Percentiles rank a stretch among this genome's conserved stretches.
phyloP scores from a whole-genome alignment of 495 filamentous ascomycete genomes.

The Aspergillus biplanus region DNA sequence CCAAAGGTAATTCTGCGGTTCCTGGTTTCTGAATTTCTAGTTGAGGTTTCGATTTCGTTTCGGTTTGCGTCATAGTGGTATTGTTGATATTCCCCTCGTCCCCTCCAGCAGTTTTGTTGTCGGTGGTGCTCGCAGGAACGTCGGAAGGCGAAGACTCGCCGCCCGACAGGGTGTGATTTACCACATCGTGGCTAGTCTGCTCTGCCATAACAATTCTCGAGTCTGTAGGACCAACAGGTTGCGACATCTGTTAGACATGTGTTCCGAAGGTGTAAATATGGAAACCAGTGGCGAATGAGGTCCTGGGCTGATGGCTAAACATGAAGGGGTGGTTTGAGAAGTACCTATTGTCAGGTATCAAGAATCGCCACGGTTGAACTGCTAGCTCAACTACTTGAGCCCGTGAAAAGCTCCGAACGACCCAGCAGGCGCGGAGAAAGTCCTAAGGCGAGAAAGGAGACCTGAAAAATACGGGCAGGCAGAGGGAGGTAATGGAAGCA shows the following conservation, averaged over 20 bases:
- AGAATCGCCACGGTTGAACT: slow-evolving; percentile 54
- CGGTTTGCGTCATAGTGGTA: slow-evolving; percentile 38
- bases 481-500: slow-evolving; percentile 28
- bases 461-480: slow-evolving; percentile 26
- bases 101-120: slow-evolving; percentile 57
- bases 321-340: slow-evolving; percentile 26
- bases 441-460: slow-evolving; percentile 28
- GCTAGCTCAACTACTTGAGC: slow-evolving; percentile 46
- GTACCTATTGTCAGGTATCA: slow-evolving; percentile 58
- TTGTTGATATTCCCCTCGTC: slow-evolving; percentile 55
- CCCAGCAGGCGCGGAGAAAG: slow-evolving; percentile 35
- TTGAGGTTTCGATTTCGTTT: slow-evolving; percentile 34
- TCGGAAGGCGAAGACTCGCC: slow-evolving; percentile 72
- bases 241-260: slow-evolving; percentile 43
- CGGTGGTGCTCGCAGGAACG: slow-evolving; percentile 68
- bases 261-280: slow-evolving; percentile 30
- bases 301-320: slow-evolving; percentile 30
- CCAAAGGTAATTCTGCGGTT: slow-evolving; percentile 21
- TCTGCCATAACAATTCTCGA: slow-evolving; percentile 81
- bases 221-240: slow-evolving; percentile 46
- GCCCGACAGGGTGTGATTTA: slow-evolving; percentile 76
- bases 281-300: slow-evolving; percentile 26
- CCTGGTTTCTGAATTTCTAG: slow-evolving; percentile 33
- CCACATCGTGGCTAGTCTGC: slow-evolving; percentile 76
- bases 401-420: slow-evolving; percentile 40